phyloP scores from a whole-genome alignment of 2,329 filamentous ascomycete species.

The Cryphonectria radicalis region DNA sequence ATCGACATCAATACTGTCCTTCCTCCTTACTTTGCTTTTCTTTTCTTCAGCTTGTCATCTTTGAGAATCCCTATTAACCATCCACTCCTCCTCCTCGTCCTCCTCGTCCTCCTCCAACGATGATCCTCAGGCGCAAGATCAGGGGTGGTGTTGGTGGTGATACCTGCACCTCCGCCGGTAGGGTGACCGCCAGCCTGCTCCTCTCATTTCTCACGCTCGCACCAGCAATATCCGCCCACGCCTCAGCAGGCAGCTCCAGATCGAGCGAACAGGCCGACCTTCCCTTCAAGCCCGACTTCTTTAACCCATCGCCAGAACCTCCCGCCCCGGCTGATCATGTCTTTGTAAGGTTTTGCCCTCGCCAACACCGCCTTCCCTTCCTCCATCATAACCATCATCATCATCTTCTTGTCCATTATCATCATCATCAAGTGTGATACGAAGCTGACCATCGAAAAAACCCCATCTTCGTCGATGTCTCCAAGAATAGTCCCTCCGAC shows the following conservation, averaged over 20 bases:
- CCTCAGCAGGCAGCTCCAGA: slow-evolving; percentile 34
- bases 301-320: slow-evolving; percentile 44
- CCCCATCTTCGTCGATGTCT: background rate
- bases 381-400: slow-evolving; percentile 9
- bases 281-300: slow-evolving; percentile 46
- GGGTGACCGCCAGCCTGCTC: slow-evolving; percentile 66
- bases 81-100: background rate
- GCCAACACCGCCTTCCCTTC: background rate
- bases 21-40: background rate
- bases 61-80: background rate
- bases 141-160: slow-evolving; percentile 30
- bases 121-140: slow-evolving; percentile 37
- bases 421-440: background rate
- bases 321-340: slow-evolving; percentile 58
- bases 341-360: slow-evolving; percentile 47
- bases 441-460: slow-evolving; percentile 9
- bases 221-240: slow-evolving; percentile 42
- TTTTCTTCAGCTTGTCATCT: background rate
- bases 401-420: background rate
- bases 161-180: slow-evolving; percentile 60
- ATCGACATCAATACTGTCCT: background rate
- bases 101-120: slow-evolving; percentile 25
- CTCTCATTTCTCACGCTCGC: slow-evolving; percentile 70
- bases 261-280: slow-evolving; percentile 49
- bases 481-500: slow-evolving; percentile 65